These are phyloP conservation scores for Aspergillus leporis DNA, from an alignment of 495 filamentous ascomycete genomes.

Conservation along the genomic window DNA sequence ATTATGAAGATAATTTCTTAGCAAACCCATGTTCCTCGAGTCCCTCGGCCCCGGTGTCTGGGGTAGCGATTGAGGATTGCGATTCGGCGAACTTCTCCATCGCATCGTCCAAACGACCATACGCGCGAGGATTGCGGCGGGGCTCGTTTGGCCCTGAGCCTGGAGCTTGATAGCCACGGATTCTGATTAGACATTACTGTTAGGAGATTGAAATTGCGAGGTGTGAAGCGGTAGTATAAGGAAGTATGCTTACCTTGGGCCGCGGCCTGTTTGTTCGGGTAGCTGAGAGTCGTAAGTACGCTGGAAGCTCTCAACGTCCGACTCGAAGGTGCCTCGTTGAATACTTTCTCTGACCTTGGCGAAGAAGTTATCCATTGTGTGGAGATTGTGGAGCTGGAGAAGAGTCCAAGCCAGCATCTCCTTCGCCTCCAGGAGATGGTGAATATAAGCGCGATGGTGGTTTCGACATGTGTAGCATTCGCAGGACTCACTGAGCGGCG, in stretches of 20 bases:
- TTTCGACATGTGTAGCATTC: slow-evolving; percentile 79
- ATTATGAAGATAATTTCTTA: slow-evolving; percentile 36
- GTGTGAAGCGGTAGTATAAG: neutral
- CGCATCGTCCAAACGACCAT: slow-evolving; percentile 54
- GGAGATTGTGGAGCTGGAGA: slow-evolving; percentile 86
- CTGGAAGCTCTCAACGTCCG: slow-evolving; percentile 56
- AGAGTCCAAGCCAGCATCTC: slow-evolving; percentile 97
- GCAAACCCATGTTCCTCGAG: slow-evolving; percentile 64
- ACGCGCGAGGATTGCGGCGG: slow-evolving; percentile 69
- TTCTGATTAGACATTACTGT: slow-evolving; percentile 34
- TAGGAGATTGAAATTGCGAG: slow-evolving; percentile 7
- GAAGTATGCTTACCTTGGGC: slow-evolving; percentile 62
- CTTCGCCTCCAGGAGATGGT: slow-evolving; percentile 81
- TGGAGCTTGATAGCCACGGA: slow-evolving; percentile 84
- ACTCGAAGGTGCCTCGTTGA: slow-evolving; percentile 60
- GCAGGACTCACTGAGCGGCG: slow-evolving; percentile 62
- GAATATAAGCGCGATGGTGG: slow-evolving; percentile 84
- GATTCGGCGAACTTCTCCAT: slow-evolving; percentile 53
- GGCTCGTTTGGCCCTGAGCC: slow-evolving; percentile 60
- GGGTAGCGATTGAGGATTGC: slow-evolving; percentile 47
- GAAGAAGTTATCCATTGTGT: slow-evolving; percentile 74
- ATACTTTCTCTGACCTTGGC: slow-evolving; percentile 62
- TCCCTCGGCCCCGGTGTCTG: slow-evolving; percentile 52
- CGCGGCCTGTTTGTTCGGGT: slow-evolving; percentile 71
- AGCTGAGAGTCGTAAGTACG: slow-evolving; percentile 64